A percentile compares a stretch with the other conserved stretches of the same genome.
Conservation (phyloP, 2,329 filamentous ascomycete genomes). For the Chaetoscypha palmicola region DNA sequence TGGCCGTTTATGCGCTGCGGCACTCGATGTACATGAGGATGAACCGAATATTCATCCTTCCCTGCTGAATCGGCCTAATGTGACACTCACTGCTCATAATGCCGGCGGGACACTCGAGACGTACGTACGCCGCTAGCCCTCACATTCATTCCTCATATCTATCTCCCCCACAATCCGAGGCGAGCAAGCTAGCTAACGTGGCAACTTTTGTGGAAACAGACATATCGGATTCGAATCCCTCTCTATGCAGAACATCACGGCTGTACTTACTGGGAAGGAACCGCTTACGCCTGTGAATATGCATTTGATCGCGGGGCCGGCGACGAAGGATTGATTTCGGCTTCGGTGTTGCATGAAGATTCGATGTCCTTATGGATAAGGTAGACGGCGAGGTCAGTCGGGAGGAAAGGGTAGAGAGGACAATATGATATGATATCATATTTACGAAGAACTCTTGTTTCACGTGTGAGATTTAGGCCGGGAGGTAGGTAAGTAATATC, state of each 20-base stretch:
- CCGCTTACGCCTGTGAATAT: conserved; percentile 29
- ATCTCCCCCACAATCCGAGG: too few species aligned
- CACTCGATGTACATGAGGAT: conserved; percentile 56
- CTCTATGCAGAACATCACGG: conserved; percentile 60
- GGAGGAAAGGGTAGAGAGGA: too few species aligned
- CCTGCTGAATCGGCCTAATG: conserved; percentile 27
- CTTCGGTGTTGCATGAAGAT: too few species aligned
- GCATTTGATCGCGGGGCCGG: too few species aligned
- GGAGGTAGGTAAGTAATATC: too few species aligned
- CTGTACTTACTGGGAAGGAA: conserved; percentile 39
- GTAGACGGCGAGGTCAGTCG: too few species aligned
- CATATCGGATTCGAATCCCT: conserved; percentile 56
- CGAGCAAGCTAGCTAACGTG: not conserved
- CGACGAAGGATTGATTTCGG: too few species aligned
- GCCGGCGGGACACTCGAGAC: conserved; percentile 61
- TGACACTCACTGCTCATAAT: conserved; percentile 59
- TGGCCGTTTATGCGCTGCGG: conserved; percentile 44
- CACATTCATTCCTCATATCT: not conserved
- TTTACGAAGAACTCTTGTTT: too few species aligned
- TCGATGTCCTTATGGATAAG: too few species aligned
- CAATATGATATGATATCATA: too few species aligned
- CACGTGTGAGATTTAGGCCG: too few species aligned
- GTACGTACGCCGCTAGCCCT: conserved; percentile 11
- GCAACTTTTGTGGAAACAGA: conserved; percentile 11
- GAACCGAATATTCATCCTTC: conserved; percentile 42